Percentiles rank a stretch among this genome's conserved stretches.
phyloP scores from a whole-genome alignment of 2,329 filamentous ascomycete genomes.

The Mycosphaerelloides madeirae region DNA sequence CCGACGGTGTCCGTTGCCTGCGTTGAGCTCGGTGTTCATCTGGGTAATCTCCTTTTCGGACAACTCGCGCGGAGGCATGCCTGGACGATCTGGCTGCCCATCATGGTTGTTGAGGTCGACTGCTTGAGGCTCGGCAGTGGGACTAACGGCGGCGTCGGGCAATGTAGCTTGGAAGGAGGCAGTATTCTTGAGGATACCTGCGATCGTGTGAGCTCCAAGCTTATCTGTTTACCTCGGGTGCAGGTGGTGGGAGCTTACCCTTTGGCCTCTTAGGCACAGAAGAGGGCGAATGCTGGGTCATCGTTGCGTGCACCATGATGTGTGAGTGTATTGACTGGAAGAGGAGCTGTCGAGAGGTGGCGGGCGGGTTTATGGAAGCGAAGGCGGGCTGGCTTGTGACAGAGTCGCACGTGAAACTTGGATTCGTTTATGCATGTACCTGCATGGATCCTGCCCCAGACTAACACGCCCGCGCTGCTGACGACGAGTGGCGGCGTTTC shows the following conservation, averaged over 20 bases:
- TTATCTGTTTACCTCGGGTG: slow-evolving; percentile 1
- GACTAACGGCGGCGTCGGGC: slow-evolving; percentile 43
- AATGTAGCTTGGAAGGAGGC: slow-evolving; percentile 58
- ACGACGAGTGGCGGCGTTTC: too few relatives aligned
- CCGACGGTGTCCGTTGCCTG: slow-evolving; percentile 71
- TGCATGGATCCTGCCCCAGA: too few relatives aligned
- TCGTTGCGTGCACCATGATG: slow-evolving; percentile 28
- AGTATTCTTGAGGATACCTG: slow-evolving; percentile 93
- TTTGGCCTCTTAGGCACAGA: slow-evolving; percentile 41
- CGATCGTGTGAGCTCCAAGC: slow-evolving; percentile 6
- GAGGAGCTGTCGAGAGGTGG: not conserved
- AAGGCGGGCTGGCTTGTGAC: not conserved
- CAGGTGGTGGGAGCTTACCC: slow-evolving; percentile 28
- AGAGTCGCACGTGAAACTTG: not conserved
- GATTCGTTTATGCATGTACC: too few relatives aligned
- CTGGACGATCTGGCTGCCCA: slow-evolving; percentile 35
- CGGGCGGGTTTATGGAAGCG: not conserved
- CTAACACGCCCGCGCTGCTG: too few relatives aligned
- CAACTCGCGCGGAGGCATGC: slow-evolving; percentile 45
- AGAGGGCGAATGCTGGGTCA: slow-evolving; percentile 25
- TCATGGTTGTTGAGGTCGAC: slow-evolving; percentile 21
- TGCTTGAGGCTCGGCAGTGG: slow-evolving; percentile 35
- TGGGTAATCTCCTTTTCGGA: slow-evolving; percentile 85
- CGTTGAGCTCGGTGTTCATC: slow-evolving; percentile 91
- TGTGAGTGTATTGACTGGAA: not conserved